Base-by-base conservation (phyloP, 495 filamentous ascomycete species). In the Penicillium silybi region DNA sequence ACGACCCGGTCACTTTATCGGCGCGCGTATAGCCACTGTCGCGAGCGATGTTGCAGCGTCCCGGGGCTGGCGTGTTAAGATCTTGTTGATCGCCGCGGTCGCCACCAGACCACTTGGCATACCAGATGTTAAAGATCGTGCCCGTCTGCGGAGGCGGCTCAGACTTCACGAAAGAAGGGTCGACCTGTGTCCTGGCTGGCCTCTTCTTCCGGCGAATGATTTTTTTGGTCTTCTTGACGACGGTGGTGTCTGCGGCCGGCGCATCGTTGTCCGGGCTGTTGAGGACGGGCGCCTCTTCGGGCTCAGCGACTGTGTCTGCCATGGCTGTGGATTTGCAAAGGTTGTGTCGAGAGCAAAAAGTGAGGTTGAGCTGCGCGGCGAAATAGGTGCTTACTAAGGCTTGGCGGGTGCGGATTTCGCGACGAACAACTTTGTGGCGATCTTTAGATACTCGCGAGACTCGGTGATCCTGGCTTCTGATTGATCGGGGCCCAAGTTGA, bases 71-170 rank as follows among this genome's bases (percentile, higher is more conserved):
- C 32, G 76, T 77, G 62, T 96, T 86, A 16, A 85, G 85, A 5
- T 88, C 80, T 58, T 93, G 90, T 52, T 87, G 87, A 74, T 96
- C 92, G 59, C 96, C 47, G 27, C 92, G 85, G 67, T 98, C 92
- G 50, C 95, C 92, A 44, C 92, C 93, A 6, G 82, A 83, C 90
- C 90, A 96, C 68, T 95, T 96, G 72, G 93, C 95, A 67, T 95
- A 76, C 88, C 88, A 95, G 53, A 92, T 89, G 58, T 96, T 97
- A 78, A 92, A 98, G 45, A 89, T 85, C 0, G 88, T 92, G 37
- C 93, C 93, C 0, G 92, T 96, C 58, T 96, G 92, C 3, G 87
- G 86, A 1, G 92, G 88, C 1, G 85, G 86, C 53, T 95, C 88
- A 43, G 83, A 83, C 64, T 83, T 86, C 64, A 95, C 77, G n/a